Evolutionary conservation across 345 rosid genomes (phyloP).

Genomic region (Eucalyptus cladocalyx): DNA sequence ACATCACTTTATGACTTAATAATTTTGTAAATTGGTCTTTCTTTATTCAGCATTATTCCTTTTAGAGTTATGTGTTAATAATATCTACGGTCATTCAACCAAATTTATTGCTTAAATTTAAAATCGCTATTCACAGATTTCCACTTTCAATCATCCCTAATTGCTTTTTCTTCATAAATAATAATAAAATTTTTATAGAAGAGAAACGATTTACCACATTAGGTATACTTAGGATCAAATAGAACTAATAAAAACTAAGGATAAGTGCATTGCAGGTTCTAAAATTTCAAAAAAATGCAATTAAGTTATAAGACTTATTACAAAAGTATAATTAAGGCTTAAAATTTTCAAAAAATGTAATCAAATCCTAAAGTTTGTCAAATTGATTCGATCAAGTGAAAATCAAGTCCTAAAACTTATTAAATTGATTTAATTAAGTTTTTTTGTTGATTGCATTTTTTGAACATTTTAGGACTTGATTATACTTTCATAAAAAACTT

Average conservation of each 20-base stretch:
- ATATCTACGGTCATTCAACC: neutral
- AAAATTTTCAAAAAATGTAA: too few relatives aligned
- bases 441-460: too few relatives aligned
- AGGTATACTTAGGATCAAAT: neutral
- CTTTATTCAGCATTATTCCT: neutral
- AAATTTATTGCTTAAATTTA: neutral
- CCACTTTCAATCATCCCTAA: neutral
- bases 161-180: neutral
- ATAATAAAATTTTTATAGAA: neutral
- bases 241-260: neutral
- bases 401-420: accelerated
- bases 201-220: neutral
- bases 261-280: too few relatives aligned
- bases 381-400: too few relatives aligned
- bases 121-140: neutral
- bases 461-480: too few relatives aligned
- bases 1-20: neutral
- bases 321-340: accelerated
- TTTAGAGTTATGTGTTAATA: neutral
- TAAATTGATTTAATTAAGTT: too few relatives aligned
- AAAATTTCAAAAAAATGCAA: too few relatives aligned
- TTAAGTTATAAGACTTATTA: too few relatives aligned
- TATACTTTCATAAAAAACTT: accelerated
- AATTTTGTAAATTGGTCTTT: neutral
- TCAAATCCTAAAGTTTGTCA: too few relatives aligned